phyloP scores from a whole-genome alignment of 495 filamentous ascomycete species.

The Talaromyces adpressus region DNA sequence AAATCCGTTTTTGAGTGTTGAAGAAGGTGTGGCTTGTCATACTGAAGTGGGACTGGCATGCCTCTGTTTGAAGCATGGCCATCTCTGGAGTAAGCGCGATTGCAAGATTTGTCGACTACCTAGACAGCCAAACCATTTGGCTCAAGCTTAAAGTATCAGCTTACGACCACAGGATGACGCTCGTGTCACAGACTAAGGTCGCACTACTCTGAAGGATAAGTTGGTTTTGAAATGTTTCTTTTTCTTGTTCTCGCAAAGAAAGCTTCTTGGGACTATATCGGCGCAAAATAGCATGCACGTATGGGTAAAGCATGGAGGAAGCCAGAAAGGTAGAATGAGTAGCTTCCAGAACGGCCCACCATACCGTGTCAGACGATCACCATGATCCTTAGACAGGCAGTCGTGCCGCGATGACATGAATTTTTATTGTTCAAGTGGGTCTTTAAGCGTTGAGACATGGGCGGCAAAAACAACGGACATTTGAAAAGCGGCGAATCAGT shows the following conservation, averaged over 20 bases:
- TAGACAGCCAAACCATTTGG: not conserved
- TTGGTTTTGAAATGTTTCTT: not conserved
- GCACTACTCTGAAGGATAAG: not conserved
- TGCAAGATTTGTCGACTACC: conserved; percentile 2
- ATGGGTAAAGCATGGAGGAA: not conserved
- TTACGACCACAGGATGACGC: not conserved
- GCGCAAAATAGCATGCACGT: not conserved
- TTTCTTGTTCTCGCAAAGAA: not conserved
- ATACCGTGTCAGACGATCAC: not conserved
- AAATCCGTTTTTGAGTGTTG: not conserved
- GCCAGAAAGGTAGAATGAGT: not conserved
- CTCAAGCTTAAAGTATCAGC: not conserved
- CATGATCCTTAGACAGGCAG: not conserved
- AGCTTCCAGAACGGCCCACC: not conserved
- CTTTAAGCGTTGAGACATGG: not conserved
- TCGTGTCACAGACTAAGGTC: not conserved
- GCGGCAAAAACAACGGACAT: not conserved
- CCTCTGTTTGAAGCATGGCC: conserved; percentile 7
- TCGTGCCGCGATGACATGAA: not conserved
- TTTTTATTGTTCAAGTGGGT: conserved; percentile 3
- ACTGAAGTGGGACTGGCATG: conserved; percentile 8
- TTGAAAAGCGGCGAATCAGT: not conserved
- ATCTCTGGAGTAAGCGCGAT: not conserved
- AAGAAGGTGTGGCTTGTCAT: conserved; percentile 7
- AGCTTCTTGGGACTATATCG: not conserved